phyloP scores from a whole-genome alignment of 2,329 filamentous ascomycete genomes.

The Diaporthe humulicola region DNA sequence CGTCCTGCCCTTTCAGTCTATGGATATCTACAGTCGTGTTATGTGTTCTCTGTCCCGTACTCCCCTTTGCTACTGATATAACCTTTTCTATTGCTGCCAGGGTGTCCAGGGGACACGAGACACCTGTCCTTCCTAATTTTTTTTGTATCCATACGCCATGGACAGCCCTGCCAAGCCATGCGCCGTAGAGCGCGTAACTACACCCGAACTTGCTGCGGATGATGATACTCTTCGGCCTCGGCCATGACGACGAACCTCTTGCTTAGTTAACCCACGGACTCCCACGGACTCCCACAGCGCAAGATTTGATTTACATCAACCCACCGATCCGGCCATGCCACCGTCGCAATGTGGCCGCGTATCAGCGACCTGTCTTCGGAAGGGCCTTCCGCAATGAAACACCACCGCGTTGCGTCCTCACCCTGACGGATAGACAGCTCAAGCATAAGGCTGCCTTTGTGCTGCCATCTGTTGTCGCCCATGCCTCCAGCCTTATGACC shows the following conservation, averaged over 20 bases:
- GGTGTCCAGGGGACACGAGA: background rate
- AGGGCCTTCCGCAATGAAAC: background rate
- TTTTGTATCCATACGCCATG: background rate
- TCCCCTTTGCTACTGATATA: background rate
- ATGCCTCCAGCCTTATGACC: background rate
- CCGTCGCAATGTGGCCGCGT: background rate
- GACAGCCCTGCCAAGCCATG: conserved; percentile 10
- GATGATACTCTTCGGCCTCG: background rate
- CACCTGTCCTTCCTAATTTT: background rate
- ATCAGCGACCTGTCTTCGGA: background rate
- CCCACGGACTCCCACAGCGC: background rate
- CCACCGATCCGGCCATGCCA: background rate
- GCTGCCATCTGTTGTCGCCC: background rate
- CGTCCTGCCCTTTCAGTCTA: background rate
- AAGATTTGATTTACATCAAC: background rate
- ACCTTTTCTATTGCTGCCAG: background rate
- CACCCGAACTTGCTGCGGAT: background rate
- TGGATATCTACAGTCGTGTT: too few species aligned
- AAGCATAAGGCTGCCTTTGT: background rate
- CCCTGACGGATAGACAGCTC: background rate
- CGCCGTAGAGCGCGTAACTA: background rate
- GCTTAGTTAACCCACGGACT: too few species aligned
- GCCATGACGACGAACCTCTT: background rate
- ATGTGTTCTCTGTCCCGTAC: background rate
- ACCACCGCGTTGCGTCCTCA: background rate